These are phyloP conservation scores for Penicillium paxilli DNA, from an alignment of 495 filamentous ascomycete species.

Conservation along the genomic window DNA sequence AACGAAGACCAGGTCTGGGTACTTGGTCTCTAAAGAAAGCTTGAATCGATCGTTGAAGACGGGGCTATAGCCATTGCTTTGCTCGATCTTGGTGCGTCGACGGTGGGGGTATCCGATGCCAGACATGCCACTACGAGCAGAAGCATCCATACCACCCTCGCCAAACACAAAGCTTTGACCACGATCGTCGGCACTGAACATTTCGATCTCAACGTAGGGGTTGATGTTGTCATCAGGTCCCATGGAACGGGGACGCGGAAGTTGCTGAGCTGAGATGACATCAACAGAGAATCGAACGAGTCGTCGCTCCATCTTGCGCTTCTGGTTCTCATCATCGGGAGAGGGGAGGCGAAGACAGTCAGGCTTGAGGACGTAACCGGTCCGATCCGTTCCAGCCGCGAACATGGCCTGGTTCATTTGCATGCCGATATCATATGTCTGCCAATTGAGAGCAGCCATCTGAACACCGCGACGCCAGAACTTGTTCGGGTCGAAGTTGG, in stretches of 20 bases:
- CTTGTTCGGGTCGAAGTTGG: slow-evolving; percentile 87
- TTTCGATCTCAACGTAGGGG: slow-evolving; percentile 91
- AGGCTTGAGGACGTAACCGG: slow-evolving; percentile 93
- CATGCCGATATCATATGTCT: slow-evolving; percentile 93
- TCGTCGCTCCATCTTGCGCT: slow-evolving; percentile 59
- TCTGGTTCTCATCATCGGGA: slow-evolving; percentile 39
- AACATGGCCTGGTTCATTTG: slow-evolving; percentile 99
- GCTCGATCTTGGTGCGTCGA: slow-evolving; percentile 72
- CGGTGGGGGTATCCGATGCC: slow-evolving; percentile 76
- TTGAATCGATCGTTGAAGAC: slow-evolving; percentile 73
- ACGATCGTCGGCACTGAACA: slow-evolving; percentile 92
- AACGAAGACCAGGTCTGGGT: slow-evolving; percentile 90
- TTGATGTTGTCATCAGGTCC: slow-evolving; percentile 74
- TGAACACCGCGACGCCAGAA: slow-evolving; percentile 96
- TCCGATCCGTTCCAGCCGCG: slow-evolving; percentile 80
- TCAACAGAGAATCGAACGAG: slow-evolving; percentile 80
- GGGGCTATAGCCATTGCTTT: slow-evolving; percentile 90
- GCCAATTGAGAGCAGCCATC: slow-evolving; percentile 97
- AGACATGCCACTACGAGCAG: slow-evolving; percentile 65
- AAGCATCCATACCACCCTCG: slow-evolving; percentile 70
- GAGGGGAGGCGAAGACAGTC: slow-evolving; percentile 69
- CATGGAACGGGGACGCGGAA: slow-evolving; percentile 76
- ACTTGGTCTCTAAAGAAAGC: slow-evolving; percentile 81
- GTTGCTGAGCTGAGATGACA: slow-evolving; percentile 90
- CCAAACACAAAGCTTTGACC: slow-evolving; percentile 59